These are phyloP conservation scores for Melanogaster broomeanus DNA, from an alignment of 768 basidiomycete species.

Conservation along the genomic window DNA sequence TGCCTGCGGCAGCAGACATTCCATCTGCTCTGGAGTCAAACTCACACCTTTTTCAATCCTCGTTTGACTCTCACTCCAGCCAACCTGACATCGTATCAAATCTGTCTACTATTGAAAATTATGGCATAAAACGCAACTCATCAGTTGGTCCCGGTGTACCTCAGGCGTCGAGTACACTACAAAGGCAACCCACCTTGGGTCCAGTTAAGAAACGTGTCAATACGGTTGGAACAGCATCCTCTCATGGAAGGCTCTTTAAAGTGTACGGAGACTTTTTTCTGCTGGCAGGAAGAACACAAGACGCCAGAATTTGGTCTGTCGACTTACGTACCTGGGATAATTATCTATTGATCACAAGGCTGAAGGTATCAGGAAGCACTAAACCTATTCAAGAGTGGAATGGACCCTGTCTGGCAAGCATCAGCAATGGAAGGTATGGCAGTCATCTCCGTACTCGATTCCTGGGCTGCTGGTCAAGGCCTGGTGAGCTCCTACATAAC, in stretches of 20 bases:
- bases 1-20: conserved; percentile 63
- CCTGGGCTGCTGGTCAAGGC: conserved; percentile 78
- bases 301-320: conserved; percentile 77
- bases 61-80: conserved; percentile 51
- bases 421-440: conserved; percentile 85
- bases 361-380: conserved; percentile 86
- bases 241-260: conserved; percentile 86
- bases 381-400: conserved; percentile 67
- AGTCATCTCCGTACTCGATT: conserved; percentile 76
- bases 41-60: conserved; percentile 42
- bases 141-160: conserved; percentile 40
- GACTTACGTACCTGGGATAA: conserved; percentile 2
- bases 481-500: conserved; percentile 48
- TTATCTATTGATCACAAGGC: conserved; percentile 19
- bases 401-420: conserved; percentile 89
- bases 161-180: conserved; percentile 21
- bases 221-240: conserved; percentile 66
- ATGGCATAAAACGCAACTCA: conserved; percentile 55
- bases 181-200: conserved; percentile 55
- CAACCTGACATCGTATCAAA: conserved; percentile 51
- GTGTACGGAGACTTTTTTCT: conserved; percentile 88
- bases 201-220: conserved; percentile 60
- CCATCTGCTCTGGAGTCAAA: conserved; percentile 55
- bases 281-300: conserved; percentile 80
- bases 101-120: conserved; percentile 25